phyloP scores from a whole-genome alignment of 2,329 filamentous ascomycete species.

The Thielaviopsis ethacetica region DNA sequence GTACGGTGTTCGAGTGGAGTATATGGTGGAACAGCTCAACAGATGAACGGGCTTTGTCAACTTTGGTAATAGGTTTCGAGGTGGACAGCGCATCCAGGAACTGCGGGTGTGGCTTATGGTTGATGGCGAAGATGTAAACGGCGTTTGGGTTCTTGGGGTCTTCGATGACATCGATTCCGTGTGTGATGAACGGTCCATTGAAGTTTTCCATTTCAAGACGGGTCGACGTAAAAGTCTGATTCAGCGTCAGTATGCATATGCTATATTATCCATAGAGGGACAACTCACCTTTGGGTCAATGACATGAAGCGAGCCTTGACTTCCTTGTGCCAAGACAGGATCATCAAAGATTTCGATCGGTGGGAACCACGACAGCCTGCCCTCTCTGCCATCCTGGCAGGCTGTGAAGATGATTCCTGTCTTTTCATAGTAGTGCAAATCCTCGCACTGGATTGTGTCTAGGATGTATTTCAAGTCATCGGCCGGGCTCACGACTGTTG shows the following conservation, averaged over 20 bases:
- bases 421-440: conserved; percentile 36
- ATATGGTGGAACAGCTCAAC: conserved; percentile 42
- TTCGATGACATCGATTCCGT: conserved; percentile 43
- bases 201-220: conserved; percentile 35
- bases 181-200: conserved; percentile 35
- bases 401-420: conserved; percentile 37
- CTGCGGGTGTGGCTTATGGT: conserved; percentile 36
- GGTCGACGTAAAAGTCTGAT: conserved; percentile 27
- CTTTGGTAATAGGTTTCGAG: conserved; percentile 10
- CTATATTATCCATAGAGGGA: not conserved
- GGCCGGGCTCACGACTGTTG: conserved; percentile 13
- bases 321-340: conserved; percentile 20
- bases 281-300: conserved; percentile 34
- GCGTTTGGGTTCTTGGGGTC: conserved; percentile 26
- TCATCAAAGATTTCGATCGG: conserved; percentile 25
- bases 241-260: not conserved
- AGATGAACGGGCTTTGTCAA: conserved; percentile 29
- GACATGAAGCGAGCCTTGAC: conserved; percentile 31
- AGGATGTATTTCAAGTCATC: conserved; percentile 26
- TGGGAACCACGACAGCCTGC: conserved; percentile 36
- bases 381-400: conserved; percentile 29
- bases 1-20: conserved; percentile 24
- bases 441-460: conserved; percentile 41
- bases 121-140: conserved; percentile 44
- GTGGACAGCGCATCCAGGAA: conserved; percentile 16